phyloP scores from a whole-genome alignment of 345 rosid species.

The Dovyalis caffra region DNA sequence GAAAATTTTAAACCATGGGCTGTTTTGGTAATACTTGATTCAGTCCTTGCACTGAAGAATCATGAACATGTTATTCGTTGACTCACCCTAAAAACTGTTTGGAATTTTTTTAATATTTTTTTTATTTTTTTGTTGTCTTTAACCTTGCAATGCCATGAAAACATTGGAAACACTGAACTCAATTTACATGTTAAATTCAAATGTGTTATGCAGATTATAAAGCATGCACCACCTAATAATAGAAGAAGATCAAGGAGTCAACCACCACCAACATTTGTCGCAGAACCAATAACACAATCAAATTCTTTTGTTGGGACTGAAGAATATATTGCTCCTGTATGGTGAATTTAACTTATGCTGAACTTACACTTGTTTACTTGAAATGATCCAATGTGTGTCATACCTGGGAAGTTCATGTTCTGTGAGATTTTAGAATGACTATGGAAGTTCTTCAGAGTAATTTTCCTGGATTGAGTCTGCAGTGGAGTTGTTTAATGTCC shows the following conservation, averaged over 20 bases:
- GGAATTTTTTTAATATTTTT: too few relatives aligned
- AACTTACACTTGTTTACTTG: not conserved
- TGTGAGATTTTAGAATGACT: not conserved
- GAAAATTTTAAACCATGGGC: too few relatives aligned
- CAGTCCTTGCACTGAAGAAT: not conserved
- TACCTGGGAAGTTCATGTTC: not conserved
- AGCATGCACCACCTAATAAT: constrained; percentile 42
- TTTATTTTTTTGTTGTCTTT: not conserved
- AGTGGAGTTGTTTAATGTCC: not conserved
- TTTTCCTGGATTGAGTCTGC: not conserved
- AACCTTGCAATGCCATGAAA: not conserved
- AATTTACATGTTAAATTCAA: not conserved
- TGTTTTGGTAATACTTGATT: not conserved
- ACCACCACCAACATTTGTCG: constrained; percentile 71
- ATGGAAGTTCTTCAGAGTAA: not conserved
- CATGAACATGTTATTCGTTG: not conserved
- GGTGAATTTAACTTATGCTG: constrained; percentile 18
- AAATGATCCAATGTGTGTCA: not conserved
- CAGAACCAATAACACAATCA: constrained; percentile 75
- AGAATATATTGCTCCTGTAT: constrained; percentile 97
- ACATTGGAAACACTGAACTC: not conserved
- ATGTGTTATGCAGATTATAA: constrained; percentile 51
- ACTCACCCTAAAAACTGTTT: too few relatives aligned
- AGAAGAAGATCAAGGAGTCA: constrained; percentile 75
- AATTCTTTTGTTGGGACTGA: constrained; percentile 97